phyloP scores from a whole-genome alignment of 2,329 filamentous ascomycete species.

The Cadophora sp. region DNA sequence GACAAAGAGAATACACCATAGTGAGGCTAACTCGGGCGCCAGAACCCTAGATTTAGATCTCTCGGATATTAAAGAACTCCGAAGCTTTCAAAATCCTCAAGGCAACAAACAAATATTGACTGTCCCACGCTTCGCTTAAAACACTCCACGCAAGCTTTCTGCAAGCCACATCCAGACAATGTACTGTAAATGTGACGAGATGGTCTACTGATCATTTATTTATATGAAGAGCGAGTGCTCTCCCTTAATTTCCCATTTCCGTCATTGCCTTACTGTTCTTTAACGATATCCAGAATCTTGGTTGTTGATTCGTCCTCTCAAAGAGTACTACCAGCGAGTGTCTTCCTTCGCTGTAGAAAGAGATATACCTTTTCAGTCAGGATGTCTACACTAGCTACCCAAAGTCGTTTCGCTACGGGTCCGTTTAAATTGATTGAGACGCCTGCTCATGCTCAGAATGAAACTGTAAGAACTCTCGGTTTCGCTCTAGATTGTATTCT shows the following conservation, averaged over 20 bases:
- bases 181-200: too few relatives aligned
- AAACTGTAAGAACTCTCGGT: slow-evolving; percentile 17
- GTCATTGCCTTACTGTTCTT: too few relatives aligned
- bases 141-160: background rate
- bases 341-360: background rate
- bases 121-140: background rate
- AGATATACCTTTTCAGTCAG: background rate
- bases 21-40: too few relatives aligned
- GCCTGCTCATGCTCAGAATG: slow-evolving; percentile 28
- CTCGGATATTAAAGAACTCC: too few relatives aligned
- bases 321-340: background rate
- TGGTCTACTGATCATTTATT: too few relatives aligned
- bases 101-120: background rate
- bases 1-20: too few relatives aligned
- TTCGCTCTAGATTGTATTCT: background rate
- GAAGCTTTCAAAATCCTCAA: background rate
- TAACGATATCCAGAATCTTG: too few relatives aligned
- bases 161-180: background rate
- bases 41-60: too few relatives aligned
- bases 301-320: too few relatives aligned
- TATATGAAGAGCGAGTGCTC: too few relatives aligned
- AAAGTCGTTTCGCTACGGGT: slow-evolving; percentile 20
- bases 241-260: too few relatives aligned
- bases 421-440: slow-evolving; percentile 37
- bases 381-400: slow-evolving; percentile 1